Conservation (phyloP, 2,329 filamentous ascomycete species). For the Trichothecium sympodiale region DNA sequence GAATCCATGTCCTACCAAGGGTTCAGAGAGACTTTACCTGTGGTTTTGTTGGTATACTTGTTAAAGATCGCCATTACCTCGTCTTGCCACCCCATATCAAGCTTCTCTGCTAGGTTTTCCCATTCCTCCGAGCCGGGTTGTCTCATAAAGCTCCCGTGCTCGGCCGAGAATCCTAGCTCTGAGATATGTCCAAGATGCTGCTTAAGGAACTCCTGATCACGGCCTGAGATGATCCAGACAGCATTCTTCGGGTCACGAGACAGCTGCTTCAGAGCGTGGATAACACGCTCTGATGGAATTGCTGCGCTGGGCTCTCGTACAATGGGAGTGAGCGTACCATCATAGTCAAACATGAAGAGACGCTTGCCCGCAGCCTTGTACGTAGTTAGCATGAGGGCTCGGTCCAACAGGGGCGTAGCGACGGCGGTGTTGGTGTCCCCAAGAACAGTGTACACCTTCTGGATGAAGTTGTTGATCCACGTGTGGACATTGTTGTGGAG, state of each 20-base stretch:
- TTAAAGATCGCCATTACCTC: constrained; percentile 79
- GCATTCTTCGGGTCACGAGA: constrained; percentile 71
- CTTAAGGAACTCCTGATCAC: constrained; percentile 83
- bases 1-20: background rate
- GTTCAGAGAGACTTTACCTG: constrained; percentile 42
- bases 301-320: constrained; percentile 85
- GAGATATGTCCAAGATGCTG: constrained; percentile 88
- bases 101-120: constrained; percentile 78
- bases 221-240: constrained; percentile 97
- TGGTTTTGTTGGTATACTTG: constrained; percentile 76
- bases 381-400: constrained; percentile 55
- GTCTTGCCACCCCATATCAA: constrained; percentile 86
- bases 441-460: constrained; percentile 69
- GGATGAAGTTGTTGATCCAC: constrained; percentile 74
- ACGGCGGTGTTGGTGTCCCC: constrained; percentile 64
- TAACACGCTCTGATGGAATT: constrained; percentile 73
- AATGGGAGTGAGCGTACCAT: constrained; percentile 91
- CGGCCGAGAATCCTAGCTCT: constrained; percentile 84
- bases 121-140: constrained; percentile 66
- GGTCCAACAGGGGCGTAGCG: constrained; percentile 74
- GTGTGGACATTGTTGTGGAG: constrained; percentile 74
- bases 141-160: constrained; percentile 93
- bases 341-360: constrained; percentile 98
- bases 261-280: constrained; percentile 67
- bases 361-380: constrained; percentile 69